A percentile compares a stretch with the other conserved stretches of the same genome.
Evolutionary conservation across 75 land plant genomes (phyloP).

Genomic region (Sequoiadendron giganteum): DNA sequence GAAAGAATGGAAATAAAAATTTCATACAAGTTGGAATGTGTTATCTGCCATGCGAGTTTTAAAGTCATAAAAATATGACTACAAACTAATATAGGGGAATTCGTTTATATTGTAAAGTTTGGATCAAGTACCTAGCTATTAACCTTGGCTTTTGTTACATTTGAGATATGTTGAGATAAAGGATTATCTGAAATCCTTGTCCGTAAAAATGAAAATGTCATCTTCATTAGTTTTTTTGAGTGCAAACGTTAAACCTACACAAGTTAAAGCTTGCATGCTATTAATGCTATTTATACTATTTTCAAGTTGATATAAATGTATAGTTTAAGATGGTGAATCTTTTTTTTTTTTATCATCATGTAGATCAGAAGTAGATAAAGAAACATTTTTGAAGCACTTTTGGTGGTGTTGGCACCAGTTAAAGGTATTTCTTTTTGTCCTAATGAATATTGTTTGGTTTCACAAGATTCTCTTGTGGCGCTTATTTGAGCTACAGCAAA

Average conservation of each 20-base stretch:
- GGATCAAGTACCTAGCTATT: not conserved
- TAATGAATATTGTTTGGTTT: not conserved
- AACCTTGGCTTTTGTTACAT: not conserved
- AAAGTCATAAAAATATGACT: not conserved
- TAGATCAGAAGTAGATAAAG: slow-evolving; percentile 37
- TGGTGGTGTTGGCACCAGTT: slow-evolving; percentile 61
- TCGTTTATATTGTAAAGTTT: not conserved
- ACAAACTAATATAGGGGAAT: not conserved
- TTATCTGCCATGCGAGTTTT: not conserved
- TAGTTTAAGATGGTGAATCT: not conserved
- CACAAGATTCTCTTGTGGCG: not conserved
- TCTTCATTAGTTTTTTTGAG: not conserved
- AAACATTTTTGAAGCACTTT: slow-evolving; percentile 33
- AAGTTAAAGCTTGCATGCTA: not conserved
- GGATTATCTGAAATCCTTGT: not conserved
- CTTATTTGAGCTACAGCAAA: not conserved
- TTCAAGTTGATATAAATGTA: not conserved
- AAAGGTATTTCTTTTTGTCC: slow-evolving; percentile 26
- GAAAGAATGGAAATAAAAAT: not conserved
- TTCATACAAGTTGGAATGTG: not conserved
- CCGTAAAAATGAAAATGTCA: not conserved
- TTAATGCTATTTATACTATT: not conserved
- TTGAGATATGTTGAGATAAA: not conserved
- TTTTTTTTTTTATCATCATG: not conserved
- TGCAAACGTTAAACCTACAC: not conserved